phyloP scores from a whole-genome alignment of 768 basidiomycete species.

The Amanita jacksonii region DNA sequence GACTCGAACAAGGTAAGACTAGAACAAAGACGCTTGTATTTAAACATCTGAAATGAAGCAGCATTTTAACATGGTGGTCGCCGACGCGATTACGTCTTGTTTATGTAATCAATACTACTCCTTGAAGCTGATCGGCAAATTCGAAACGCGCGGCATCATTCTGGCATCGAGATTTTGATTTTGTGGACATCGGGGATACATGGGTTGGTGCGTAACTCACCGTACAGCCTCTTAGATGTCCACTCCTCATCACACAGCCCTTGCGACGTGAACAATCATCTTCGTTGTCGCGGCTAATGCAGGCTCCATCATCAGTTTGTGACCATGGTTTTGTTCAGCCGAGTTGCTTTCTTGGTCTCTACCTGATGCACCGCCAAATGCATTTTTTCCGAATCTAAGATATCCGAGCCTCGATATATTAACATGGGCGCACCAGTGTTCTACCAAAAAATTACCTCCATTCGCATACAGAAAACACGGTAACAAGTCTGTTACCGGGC shows the following conservation, averaged over 20 bases:
- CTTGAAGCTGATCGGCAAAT: neutral
- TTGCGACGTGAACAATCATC: neutral
- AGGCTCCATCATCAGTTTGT: neutral
- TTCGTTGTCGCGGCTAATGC: neutral
- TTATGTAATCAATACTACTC: neutral
- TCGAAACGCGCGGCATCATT: neutral
- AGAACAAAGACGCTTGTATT: too few species aligned
- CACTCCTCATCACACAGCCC: neutral
- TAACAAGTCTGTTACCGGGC: neutral
- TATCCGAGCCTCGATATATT: neutral
- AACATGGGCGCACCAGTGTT: neutral
- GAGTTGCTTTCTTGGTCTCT: too few species aligned
- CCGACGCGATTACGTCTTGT: neutral
- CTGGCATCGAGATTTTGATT: neutral
- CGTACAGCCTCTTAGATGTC: conserved; percentile 1
- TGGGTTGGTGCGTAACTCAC: neutral
- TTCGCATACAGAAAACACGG: neutral
- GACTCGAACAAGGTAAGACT: too few species aligned
- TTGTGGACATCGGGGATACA: too few species aligned
- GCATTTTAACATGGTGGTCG: neutral
- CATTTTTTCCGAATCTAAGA: too few species aligned
- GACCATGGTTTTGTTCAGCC: too few species aligned
- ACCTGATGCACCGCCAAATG: conserved; percentile 3
- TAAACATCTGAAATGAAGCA: too few species aligned
- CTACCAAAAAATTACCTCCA: neutral